Conservation (phyloP, 2,329 filamentous ascomycete genomes). For the Pestalotiopsis sp. region DNA sequence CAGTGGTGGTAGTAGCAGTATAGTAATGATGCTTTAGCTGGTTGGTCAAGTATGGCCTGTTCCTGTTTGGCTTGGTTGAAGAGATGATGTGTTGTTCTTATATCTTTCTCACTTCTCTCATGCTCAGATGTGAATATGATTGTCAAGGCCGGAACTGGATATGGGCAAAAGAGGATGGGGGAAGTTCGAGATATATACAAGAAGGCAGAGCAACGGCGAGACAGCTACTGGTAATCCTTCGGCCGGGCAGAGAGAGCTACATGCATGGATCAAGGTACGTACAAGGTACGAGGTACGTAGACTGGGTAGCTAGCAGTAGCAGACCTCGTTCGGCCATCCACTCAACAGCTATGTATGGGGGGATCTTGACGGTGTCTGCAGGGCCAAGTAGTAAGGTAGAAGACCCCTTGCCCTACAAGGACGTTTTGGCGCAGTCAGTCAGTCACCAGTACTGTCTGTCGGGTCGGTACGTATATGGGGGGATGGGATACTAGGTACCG, state of each 20-base stretch:
- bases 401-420: background rate
- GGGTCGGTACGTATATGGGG: background rate
- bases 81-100: background rate
- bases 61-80: background rate
- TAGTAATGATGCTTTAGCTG: background rate
- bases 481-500: background rate
- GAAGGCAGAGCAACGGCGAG: background rate
- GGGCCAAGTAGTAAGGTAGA: background rate
- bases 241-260: background rate
- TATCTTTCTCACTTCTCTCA: background rate
- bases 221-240: background rate
- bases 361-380: background rate
- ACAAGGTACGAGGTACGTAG: background rate
- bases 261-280: slow-evolving; percentile 2
- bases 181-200: background rate
- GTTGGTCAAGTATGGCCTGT: background rate
- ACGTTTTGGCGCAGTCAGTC: background rate
- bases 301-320: too few species aligned
- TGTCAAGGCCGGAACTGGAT: background rate
- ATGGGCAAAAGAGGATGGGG: background rate
- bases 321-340: background rate
- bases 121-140: background rate
- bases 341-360: background rate
- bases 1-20: background rate
- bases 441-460: background rate